Base-by-base conservation (phyloP, 2,329 filamentous ascomycete genomes). In the Arthrobotrys sinensis region DNA sequence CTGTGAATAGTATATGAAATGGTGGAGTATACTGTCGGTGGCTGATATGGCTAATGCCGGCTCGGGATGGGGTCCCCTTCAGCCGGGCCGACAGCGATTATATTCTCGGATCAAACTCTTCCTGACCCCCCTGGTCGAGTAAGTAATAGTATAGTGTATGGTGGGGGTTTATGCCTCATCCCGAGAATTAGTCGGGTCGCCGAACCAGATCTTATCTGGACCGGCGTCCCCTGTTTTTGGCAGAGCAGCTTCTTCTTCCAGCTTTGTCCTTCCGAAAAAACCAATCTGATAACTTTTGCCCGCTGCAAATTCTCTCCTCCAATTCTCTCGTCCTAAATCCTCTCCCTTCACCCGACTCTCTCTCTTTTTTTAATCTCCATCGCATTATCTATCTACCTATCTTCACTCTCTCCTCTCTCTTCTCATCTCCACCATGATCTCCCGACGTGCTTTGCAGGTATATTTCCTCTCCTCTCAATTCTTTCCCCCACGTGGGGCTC, bases 371-470 rank as follows among this genome's bases (percentile, higher is more conserved):
- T 46, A 14, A 14, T n/a, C 52, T 24, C 69, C 36, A 60, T 38
- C 40, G 62, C 62, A 67, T 67, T 67, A 50, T 67, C 60, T 8
- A 10, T 32, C 60, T 5, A 8, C 12, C 60, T 19, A n/a, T 24
- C 34, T 45, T 40, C n/a, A n/a, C 34, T 24, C 69, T 36, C 53
- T 60, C 19, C 34, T 38, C 55, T 48, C 34, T 53, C 36, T 50
- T 62, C 8, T 45, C 19, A 14, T 57, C 40, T 50, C n/a, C 72
- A 45, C 19, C 46, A 78, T 78, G 75, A 78, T 78, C 38, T 72
- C 75, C 16, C 48, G 75, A 64, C 75, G 75, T 48, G 75, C 67
- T 68, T 16, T 78, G n/a, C 75, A 78, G 75, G 75, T 71, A 62
- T 21, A 12, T 62, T 14, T 8, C n/a, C 63, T 19, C 28, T 40